phyloP scores from a whole-genome alignment of 176 grass and related monocot species.

The Triticum aestivum region IWGSC_CS_RefSeq_v2.1 NC_057796.1:195318829-195319328 shows the following conservation, averaged over 20 bases:
- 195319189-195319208: not conserved
- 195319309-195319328: not conserved
- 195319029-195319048: not conserved
- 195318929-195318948: not conserved
- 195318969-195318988: not conserved
- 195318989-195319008: not conserved
- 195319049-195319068: not conserved
- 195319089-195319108: not conserved
- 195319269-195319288: not conserved
- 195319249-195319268: not conserved
- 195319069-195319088: too few relatives aligned
- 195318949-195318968: not conserved
- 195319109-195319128: not conserved
- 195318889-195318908: not conserved
- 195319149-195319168: not conserved
- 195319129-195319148: not conserved
- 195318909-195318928: not conserved
- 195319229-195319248: conserved; percentile 21
- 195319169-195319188: not conserved
- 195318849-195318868: not conserved
- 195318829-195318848: not conserved
- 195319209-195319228: not conserved
- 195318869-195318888: not conserved
- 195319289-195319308: not conserved
- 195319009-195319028: not conserved